These are phyloP conservation scores for Rhodamnia argentea DNA, from an alignment of 345 rosid genomes.

Conservation along the genomic window DNA sequence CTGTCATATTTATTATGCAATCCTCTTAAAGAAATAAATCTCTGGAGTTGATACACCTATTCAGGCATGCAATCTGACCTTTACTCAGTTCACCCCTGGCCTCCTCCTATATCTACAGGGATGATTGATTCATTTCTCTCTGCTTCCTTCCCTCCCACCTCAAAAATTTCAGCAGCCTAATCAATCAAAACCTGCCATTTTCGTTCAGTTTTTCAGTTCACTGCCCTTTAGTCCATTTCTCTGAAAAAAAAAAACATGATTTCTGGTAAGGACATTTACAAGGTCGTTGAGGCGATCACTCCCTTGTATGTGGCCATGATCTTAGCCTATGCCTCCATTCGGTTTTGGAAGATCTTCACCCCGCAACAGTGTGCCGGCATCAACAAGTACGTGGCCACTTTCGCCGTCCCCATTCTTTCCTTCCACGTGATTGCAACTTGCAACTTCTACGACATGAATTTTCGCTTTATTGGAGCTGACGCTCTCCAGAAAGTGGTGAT, in stretches of 20 bases:
- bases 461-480: conserved; percentile 22
- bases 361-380: conserved; percentile 24
- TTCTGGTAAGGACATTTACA: conserved; percentile 9
- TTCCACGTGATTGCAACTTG: conserved; percentile 12
- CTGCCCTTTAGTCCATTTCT: neutral
- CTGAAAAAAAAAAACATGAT: neutral
- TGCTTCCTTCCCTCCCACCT: neutral
- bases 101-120: neutral
- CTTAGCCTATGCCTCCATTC: conserved; percentile 18
- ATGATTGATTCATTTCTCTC: neutral
- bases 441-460: conserved; percentile 14
- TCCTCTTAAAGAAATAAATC: neutral
- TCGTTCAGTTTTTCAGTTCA: neutral
- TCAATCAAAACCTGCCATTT: neutral
- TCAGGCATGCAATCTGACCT: neutral
- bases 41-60: neutral
- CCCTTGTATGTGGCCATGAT: conserved; percentile 25
- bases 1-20: neutral
- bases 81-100: neutral
- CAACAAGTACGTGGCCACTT: conserved; percentile 24
- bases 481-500: conserved; percentile 20
- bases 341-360: conserved; percentile 26
- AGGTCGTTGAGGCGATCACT: conserved; percentile 14
- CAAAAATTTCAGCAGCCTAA: neutral
- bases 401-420: conserved; percentile 18